These are phyloP conservation scores for Arthrobotrys entomopaga DNA, from an alignment of 2,329 filamentous ascomycete genomes.

Conservation along the genomic window DNA sequence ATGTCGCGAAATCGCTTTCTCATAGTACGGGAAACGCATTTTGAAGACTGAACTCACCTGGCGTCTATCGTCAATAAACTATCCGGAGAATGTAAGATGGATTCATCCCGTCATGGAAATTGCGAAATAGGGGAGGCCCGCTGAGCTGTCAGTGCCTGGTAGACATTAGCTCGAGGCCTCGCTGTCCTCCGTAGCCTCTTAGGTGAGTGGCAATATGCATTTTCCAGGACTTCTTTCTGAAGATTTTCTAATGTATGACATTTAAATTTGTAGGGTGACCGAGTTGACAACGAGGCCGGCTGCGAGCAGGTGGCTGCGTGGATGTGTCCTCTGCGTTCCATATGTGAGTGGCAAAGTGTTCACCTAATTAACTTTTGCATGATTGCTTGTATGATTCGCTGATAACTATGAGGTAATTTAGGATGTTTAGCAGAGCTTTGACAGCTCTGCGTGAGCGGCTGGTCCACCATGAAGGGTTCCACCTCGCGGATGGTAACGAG, in stretches of 20 bases:
- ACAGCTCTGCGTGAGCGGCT: too few species aligned
- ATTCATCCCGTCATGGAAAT: slow-evolving; percentile 4
- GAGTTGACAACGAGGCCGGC: slow-evolving; percentile 2
- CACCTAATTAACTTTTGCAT: neutral
- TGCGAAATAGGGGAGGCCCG: slow-evolving; percentile 8
- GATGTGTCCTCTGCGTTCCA: neutral
- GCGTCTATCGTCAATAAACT: slow-evolving; percentile 3
- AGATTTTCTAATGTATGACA: neutral
- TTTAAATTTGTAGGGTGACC: neutral
- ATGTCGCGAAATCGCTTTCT: slow-evolving; percentile 17
- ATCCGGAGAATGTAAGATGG: slow-evolving; percentile 27
- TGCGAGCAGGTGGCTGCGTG: too few species aligned
- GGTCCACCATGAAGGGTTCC: too few species aligned
- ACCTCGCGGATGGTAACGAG: too few species aligned
- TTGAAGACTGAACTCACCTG: slow-evolving; percentile 13
- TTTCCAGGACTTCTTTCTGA: neutral
- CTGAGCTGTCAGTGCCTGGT: slow-evolving; percentile 20
- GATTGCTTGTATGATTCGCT: neutral
- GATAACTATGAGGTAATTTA: neutral
- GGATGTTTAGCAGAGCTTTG: too few species aligned
- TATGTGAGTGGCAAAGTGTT: neutral
- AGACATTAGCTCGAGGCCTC: neutral
- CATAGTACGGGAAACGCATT: slow-evolving; percentile 14
- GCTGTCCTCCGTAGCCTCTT: slow-evolving; percentile 13
- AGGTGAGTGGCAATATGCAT: slow-evolving; percentile 13